Evolutionary conservation across 2,329 filamentous ascomycete species (phyloP), one percentile per base, ranked within the genome.

Genomic region (Fusarium praegraminearum): DNA sequence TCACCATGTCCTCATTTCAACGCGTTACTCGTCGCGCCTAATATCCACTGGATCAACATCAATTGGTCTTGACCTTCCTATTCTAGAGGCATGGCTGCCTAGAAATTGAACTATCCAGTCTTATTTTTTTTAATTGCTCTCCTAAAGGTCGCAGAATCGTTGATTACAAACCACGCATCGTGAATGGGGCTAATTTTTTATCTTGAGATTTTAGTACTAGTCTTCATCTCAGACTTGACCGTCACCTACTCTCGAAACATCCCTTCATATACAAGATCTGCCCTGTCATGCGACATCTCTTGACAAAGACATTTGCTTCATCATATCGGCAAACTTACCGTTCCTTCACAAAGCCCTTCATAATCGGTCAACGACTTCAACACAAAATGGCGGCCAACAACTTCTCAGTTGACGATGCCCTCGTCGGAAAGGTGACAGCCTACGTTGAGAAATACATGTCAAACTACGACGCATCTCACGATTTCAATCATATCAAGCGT

Each of bases 391-490:
- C 65, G 32, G 50, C 72, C 35, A 28, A 72, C 30, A 67, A 71
- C 46, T 67, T 73, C 58, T 47, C 58, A 44, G 69, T 79, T 57
- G 74, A 79, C 58, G 78, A 82, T 61, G 79, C 81, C 45, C 79
- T 84, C 58, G 82, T 92, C 69, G 81, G 88, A 76, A 79, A 82
- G 51, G 87, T 90, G 63, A 88, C 87, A 20, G 80, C 81, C 46
- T 92, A 90, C 77, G 90, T 93, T 55, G 83, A 88, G 75, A 82
- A 84, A 43, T 93, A 92, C 83, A 95, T 94, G 90, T 83, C 87
- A 46, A 84, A 87, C 67, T 93, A 93, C 80, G 94, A 98, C 80
- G 89, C 89, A 53, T 97, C 93, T 3, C 94, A 98, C 82, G 93
- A 97, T 82, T 97, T 93, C 83, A 83, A 88, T 59, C 94, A 98